These are phyloP conservation scores for Kockovaella imperatae DNA, from an alignment of 768 basidiomycete species.

Conservation along the genomic window DNA sequence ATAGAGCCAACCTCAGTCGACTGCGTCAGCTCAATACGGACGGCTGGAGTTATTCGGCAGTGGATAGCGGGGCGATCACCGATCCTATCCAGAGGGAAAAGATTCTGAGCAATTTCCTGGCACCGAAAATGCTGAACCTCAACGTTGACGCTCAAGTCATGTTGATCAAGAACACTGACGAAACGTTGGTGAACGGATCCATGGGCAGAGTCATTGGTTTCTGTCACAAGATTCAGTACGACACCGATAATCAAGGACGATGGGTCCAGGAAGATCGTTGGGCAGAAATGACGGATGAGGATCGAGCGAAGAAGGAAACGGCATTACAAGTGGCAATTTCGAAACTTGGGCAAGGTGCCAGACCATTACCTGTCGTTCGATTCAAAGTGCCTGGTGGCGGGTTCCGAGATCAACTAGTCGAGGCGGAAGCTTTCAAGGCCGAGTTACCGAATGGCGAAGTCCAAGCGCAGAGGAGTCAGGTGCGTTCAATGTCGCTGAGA, in stretches of 20 bases:
- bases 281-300: constrained; percentile 43
- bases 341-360: constrained; percentile 33
- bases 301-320: constrained; percentile 43
- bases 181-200: constrained; percentile 84
- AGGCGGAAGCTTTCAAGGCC: constrained; percentile 73
- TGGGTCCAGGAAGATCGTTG: constrained; percentile 43
- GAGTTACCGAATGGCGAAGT: constrained; percentile 81
- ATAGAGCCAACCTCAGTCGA: constrained; percentile 66
- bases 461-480: constrained; percentile 71
- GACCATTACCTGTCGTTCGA: constrained; percentile 63
- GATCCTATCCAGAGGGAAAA: constrained; percentile 63
- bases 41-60: constrained; percentile 52
- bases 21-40: constrained; percentile 58
- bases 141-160: constrained; percentile 84
- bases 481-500: constrained; percentile 49
- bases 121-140: constrained; percentile 60
- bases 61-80: constrained; percentile 57
- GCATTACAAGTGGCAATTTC: constrained; percentile 16
- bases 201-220: constrained; percentile 81
- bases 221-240: constrained; percentile 35
- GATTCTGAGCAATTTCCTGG: constrained; percentile 85
- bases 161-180: constrained; percentile 91
- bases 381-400: constrained; percentile 60
- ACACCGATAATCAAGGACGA: constrained; percentile 30
- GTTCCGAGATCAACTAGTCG: constrained; percentile 52